phyloP scores from a whole-genome alignment of 257 asterid genomes.

The Capsicum pubescens region DNA sequence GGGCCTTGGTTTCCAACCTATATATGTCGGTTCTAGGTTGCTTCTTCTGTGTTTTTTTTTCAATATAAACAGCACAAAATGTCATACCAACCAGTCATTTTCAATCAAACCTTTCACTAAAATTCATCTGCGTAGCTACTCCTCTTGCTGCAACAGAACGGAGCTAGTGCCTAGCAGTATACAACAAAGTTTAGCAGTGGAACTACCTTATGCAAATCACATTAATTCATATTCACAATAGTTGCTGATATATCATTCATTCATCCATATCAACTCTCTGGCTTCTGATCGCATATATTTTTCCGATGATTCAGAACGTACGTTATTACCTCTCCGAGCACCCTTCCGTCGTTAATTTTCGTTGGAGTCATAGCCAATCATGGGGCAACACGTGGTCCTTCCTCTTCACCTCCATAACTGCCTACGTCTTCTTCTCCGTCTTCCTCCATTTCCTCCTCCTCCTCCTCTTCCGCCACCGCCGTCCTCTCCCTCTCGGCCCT shows the following conservation, averaged over 20 bases:
- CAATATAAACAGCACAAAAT: not conserved
- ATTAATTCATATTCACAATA: not conserved
- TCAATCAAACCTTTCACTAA: not conserved
- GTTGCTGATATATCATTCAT: not conserved
- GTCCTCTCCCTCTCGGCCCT: slow-evolving; percentile 37
- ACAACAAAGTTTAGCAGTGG: not conserved
- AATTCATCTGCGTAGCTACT: not conserved
- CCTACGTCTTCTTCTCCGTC: slow-evolving; percentile 31
- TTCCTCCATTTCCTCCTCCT: slow-evolving; percentile 32
- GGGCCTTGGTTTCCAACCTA: no score
- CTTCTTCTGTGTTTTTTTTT: not conserved
- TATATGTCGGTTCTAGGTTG: not conserved
- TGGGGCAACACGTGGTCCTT: slow-evolving; percentile 41
- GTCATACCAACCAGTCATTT: not conserved
- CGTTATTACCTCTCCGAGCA: slow-evolving; percentile 35
- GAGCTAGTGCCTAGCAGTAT: not conserved
- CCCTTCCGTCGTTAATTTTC: slow-evolving; percentile 34
- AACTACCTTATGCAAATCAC: not conserved
- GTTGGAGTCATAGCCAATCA: slow-evolving; percentile 38
- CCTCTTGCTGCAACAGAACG: not conserved
- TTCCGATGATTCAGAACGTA: slow-evolving; percentile 15
- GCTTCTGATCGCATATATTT: not conserved
- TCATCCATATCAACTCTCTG: not conserved
- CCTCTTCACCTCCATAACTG: slow-evolving; percentile 34
- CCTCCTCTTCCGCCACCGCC: slow-evolving; percentile 35